phyloP scores from a whole-genome alignment of 1,139 yeast species.

The Saccharomyces hybrid region DNA sequence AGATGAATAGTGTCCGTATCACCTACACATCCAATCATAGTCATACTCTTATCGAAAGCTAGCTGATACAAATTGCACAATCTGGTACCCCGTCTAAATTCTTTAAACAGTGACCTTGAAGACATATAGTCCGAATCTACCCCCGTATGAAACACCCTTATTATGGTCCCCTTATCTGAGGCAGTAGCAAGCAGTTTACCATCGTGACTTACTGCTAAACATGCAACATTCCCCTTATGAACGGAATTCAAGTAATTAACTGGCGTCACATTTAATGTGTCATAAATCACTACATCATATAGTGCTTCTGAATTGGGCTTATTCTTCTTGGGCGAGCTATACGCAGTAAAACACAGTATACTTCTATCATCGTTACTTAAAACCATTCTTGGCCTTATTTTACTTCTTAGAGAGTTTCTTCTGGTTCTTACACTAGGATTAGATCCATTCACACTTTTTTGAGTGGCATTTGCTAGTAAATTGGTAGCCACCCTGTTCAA shows the following conservation, averaged over 20 bases:
- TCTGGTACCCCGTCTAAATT: constrained; percentile 65
- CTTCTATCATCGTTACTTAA: constrained; percentile 29
- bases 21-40: constrained; percentile 57
- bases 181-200: constrained; percentile 58
- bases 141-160: constrained; percentile 44
- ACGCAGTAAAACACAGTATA: constrained; percentile 26
- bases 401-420: constrained; percentile 10
- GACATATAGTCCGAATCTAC: constrained; percentile 18
- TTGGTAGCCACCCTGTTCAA: constrained; percentile 1
- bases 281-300: constrained; percentile 41
- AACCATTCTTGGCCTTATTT: constrained; percentile 17
- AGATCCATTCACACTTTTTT: background rate
- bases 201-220: constrained; percentile 37
- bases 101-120: constrained; percentile 35
- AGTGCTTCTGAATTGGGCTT: constrained; percentile 16
- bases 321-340: constrained; percentile 14
- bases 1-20: constrained; percentile 65
- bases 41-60: constrained; percentile 44
- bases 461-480: background rate
- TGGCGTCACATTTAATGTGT: constrained; percentile 50
- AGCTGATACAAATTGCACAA: constrained; percentile 49
- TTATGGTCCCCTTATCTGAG: constrained; percentile 63
- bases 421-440: constrained; percentile 4
- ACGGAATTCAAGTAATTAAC: constrained; percentile 43
- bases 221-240: constrained; percentile 26